A percentile compares a stretch with the other conserved stretches of the same genome.
phyloP scores from a whole-genome alignment of 352 stramenopile genomes.

The Phytophthora vignae region DNA sequence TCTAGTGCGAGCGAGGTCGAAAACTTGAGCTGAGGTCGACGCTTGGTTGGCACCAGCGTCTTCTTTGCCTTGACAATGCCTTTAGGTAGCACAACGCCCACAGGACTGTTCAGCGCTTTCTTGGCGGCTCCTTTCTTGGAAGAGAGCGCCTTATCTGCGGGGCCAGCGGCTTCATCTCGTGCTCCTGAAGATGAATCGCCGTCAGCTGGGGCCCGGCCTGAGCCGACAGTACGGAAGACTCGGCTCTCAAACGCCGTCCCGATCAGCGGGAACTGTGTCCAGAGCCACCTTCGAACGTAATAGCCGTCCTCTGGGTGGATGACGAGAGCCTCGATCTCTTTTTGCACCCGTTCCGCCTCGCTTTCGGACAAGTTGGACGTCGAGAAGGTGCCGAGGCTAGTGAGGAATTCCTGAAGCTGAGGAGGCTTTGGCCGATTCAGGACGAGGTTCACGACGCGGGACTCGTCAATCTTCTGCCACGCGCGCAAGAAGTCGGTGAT shows the following conservation, averaged over 20 bases:
- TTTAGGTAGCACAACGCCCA: slow-evolving; percentile 29
- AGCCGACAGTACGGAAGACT: slow-evolving; percentile 53
- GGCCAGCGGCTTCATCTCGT: slow-evolving; percentile 10
- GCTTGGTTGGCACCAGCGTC: slow-evolving; percentile 15
- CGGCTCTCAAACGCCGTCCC: slow-evolving; percentile 75
- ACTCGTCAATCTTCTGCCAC: slow-evolving; percentile 66
- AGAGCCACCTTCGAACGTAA: slow-evolving; percentile 83
- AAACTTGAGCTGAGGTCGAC: slow-evolving; percentile 19
- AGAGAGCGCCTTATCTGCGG: slow-evolving; percentile 1
- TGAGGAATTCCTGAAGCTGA: slow-evolving; percentile 82
- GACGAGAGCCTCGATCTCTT: slow-evolving; percentile 71
- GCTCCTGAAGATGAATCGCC: slow-evolving; percentile 7
- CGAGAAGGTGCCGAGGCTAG: slow-evolving; percentile 65
- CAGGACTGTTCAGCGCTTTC: slow-evolving; percentile 13
- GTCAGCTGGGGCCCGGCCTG: slow-evolving; percentile 10
- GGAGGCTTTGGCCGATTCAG: slow-evolving; percentile 60
- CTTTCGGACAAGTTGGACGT: slow-evolving; percentile 56
- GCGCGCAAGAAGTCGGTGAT: slow-evolving; percentile 83
- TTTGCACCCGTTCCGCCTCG: slow-evolving; percentile 62
- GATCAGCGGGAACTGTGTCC: slow-evolving; percentile 89
- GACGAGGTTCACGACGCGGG: slow-evolving; percentile 31
- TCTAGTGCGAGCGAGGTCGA: slow-evolving; percentile 20
- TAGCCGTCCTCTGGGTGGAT: slow-evolving; percentile 77
- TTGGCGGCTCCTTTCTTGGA: slow-evolving; percentile 23
- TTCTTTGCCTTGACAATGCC: slow-evolving; percentile 33